Base-by-base conservation (phyloP, 2,329 filamentous ascomycete genomes). In the Dichotomopilus funicola region DNA sequence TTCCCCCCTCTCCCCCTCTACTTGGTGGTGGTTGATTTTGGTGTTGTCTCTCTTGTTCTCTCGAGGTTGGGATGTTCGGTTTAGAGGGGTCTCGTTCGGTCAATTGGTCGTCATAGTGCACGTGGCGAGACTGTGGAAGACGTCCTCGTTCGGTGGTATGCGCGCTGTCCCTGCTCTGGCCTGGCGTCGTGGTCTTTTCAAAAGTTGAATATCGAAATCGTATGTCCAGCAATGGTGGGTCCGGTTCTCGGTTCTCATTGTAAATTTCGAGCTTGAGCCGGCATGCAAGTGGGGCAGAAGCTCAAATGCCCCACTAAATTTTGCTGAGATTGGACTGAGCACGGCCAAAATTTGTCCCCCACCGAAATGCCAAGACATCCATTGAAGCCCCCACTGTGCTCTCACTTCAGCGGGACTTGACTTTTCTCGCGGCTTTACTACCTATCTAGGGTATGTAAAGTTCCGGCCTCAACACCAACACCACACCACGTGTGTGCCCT, bases 311-410 rank as follows among this genome's bases (percentile, higher is more conserved):
- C 37, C 37, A 12, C 12, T 9, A 8, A 38, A 8, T 38, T 8
- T 38, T 38, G 37, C 12, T 2, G 12, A 12, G 13, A 36, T 19
- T 41, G 45, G 19, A 40, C 27, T 38, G 6, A 13, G 6, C 6
- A 6, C 49, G 46, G 57, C 45, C 54, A 60, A 63, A 63, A 51
- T 51, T 61, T 59, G 52, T 53, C 51, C 55, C 58, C 40, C 54
- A 40, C 47, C 50, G 37, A 59, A 19, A 11, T 13, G 46, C 35
- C 53, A 37, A 49, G 33, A 13, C 55, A 12, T 9, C 6, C 46
- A 19, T 27, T 34, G 49, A 48, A 35, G 31, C 3, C 35, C 45
- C 37, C 45, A 19, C 19, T 35, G 27, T 11, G 58, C 55, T 53
- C 43, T n/a, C n/a, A 13, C 11, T 34, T 8, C 44, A 6, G 8